These are phyloP conservation scores for Tetrapisispora pingtungensis DNA, from an alignment of 805 yeast genomes.

Conservation along the genomic window DNA sequence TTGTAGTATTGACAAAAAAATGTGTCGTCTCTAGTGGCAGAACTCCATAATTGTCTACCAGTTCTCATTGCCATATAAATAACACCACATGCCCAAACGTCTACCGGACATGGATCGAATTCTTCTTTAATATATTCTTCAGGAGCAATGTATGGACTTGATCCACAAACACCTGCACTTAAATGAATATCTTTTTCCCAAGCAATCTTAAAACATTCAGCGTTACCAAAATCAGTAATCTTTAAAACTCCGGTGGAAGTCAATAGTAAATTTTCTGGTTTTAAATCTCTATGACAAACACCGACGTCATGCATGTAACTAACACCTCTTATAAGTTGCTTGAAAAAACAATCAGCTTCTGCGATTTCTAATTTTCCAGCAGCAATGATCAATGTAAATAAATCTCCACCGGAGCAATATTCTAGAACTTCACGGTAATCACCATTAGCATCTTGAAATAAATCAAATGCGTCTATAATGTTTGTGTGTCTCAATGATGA, in stretches of 20 bases:
- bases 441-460: slow-evolving; percentile 71
- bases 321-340: slow-evolving; percentile 75
- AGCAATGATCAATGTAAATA: slow-evolving; percentile 62
- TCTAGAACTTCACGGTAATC: slow-evolving; percentile 83
- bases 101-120: slow-evolving; percentile 76
- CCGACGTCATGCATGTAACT: slow-evolving; percentile 84
- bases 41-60: slow-evolving; percentile 86
- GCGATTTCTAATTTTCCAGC: slow-evolving; percentile 69
- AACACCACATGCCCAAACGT: slow-evolving; percentile 90
- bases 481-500: slow-evolving; percentile 69
- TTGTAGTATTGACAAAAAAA: slow-evolving; percentile 64
- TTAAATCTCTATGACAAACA: slow-evolving; percentile 85
- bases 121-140: slow-evolving; percentile 58
- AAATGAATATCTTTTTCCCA: slow-evolving; percentile 67
- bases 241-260: slow-evolving; percentile 66
- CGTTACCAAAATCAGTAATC: slow-evolving; percentile 82
- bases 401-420: slow-evolving; percentile 73
- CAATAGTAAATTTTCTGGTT: slow-evolving; percentile 83
- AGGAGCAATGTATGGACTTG: slow-evolving; percentile 86
- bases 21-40: slow-evolving; percentile 73
- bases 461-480: slow-evolving; percentile 65
- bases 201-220: slow-evolving; percentile 75
- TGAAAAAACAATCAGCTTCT: slow-evolving; percentile 86
- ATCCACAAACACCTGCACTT: slow-evolving; percentile 73
- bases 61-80: slow-evolving; percentile 91